Evolutionary conservation across 768 basidiomycete species (phyloP).

Genomic region (Collybia mongolica): DNA sequence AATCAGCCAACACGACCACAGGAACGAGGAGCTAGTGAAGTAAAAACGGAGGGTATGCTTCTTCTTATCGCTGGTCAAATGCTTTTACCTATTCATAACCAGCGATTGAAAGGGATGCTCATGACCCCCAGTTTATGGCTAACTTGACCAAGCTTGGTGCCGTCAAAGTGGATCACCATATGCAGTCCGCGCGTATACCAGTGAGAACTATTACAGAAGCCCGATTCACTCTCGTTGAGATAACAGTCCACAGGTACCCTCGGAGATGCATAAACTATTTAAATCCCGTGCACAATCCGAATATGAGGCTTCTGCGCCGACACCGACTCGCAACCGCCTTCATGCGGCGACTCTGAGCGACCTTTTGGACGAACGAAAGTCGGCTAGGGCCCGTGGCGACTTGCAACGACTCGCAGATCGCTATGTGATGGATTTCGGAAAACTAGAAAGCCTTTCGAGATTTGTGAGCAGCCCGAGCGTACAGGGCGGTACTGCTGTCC

Average conservation of each 20-base stretch:
- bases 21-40: constrained; percentile 44
- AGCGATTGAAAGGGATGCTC: constrained; percentile 66
- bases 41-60: constrained; percentile 44
- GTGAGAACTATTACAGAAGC: too few relatives aligned
- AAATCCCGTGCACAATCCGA: constrained; percentile 56
- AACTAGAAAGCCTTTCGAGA: constrained; percentile 49
- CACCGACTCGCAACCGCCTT: constrained; percentile 49
- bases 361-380: constrained; percentile 65
- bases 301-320: constrained; percentile 41
- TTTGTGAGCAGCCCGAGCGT: constrained; percentile 69
- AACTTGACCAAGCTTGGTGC: constrained; percentile 66
- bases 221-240: too few relatives aligned
- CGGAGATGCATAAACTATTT: constrained; percentile 43
- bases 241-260: constrained; percentile 15
- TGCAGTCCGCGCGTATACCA: constrained; percentile 40
- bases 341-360: constrained; percentile 50
- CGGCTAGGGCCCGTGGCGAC: constrained; percentile 34
- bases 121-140: constrained; percentile 68
- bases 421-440: constrained; percentile 53
- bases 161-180: constrained; percentile 69
- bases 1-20: constrained; percentile 11
- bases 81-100: constrained; percentile 4
- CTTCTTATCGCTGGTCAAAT: constrained; percentile 1
- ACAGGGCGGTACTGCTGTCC: constrained; percentile 40
- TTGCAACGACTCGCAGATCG: constrained; percentile 49